Evolutionary conservation across 495 filamentous ascomycete species (phyloP).

Genomic region (Peziza echinospora): DNA sequence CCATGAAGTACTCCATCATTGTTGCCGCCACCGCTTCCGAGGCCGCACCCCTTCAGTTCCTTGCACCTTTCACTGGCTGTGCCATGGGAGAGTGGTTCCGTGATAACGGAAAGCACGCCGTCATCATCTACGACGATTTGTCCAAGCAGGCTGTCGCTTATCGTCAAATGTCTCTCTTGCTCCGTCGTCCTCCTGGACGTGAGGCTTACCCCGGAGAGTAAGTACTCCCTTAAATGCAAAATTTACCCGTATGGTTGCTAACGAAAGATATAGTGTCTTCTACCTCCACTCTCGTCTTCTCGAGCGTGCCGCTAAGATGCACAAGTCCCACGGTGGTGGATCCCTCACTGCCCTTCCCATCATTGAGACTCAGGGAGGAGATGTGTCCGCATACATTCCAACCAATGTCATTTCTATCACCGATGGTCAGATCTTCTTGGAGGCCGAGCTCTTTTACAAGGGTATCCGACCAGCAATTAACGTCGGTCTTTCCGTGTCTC

Average conservation of each 20-base stretch:
- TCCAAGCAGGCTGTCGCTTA: slow-evolving; percentile 99
- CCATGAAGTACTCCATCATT: slow-evolving; percentile 95
- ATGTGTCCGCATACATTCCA: slow-evolving; percentile 99
- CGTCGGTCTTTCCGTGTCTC: slow-evolving; percentile 99
- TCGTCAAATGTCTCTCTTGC: slow-evolving; percentile 98
- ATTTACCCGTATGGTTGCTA: slow-evolving; percentile 9
- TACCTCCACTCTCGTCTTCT: slow-evolving; percentile 99
- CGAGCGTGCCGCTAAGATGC: slow-evolving; percentile 99
- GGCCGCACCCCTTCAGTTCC: slow-evolving; percentile 81
- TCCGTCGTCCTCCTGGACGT: slow-evolving; percentile 97
- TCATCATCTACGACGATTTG: slow-evolving; percentile 90
- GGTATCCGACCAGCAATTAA: slow-evolving; percentile 99
- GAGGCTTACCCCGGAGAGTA: slow-evolving; percentile 97
- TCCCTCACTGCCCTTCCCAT: slow-evolving; percentile 93
- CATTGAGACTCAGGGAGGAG: slow-evolving; percentile 99
- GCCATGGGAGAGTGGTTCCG: slow-evolving; percentile 75
- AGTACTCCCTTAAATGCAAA: slow-evolving; percentile 12
- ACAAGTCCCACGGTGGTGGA: slow-evolving; percentile 82
- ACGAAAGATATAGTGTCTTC: slow-evolving; percentile 47
- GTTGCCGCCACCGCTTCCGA: slow-evolving; percentile 96
- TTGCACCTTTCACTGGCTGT: slow-evolving; percentile 79
- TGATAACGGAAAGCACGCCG: slow-evolving; percentile 77
- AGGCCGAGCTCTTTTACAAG: slow-evolving; percentile 99
- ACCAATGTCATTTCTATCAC: slow-evolving; percentile 99
- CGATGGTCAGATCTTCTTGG: slow-evolving; percentile 99